Conservation (phyloP, 495 filamentous ascomycete species). For the Tuber brumale region DNA sequence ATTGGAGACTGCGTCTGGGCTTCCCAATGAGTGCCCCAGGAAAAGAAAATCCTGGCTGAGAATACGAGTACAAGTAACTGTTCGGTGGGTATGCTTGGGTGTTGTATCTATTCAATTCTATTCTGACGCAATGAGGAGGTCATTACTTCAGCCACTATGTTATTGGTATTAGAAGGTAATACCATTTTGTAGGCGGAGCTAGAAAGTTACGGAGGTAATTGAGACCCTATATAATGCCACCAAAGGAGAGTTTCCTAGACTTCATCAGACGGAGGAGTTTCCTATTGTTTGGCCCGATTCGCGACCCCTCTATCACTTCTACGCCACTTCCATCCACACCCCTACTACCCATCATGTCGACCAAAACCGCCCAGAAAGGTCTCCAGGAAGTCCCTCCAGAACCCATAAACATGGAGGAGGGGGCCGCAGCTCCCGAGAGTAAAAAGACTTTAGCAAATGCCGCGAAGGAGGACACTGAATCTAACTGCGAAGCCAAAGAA, state of each 20-base stretch:
- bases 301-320: background rate
- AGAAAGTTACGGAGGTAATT: background rate
- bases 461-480: slow-evolving; percentile 6
- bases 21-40: background rate
- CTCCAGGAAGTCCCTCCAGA: background rate
- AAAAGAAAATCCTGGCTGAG: background rate
- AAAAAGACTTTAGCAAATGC: background rate
- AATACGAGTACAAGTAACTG: background rate
- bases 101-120: background rate
- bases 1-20: background rate
- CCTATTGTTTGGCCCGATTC: background rate
- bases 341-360: background rate
- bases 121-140: background rate
- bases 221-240: background rate
- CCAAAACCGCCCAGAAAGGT: background rate
- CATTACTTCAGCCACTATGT: background rate
- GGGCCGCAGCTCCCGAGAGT: background rate
- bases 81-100: too few relatives aligned
- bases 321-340: background rate
- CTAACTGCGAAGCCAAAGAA: slow-evolving; percentile 3
- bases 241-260: background rate
- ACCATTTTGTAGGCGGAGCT: background rate
- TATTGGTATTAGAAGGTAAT: background rate
- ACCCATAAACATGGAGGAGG: background rate
- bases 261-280: background rate